Evolutionary conservation across 495 filamentous ascomycete genomes (phyloP), one percentile per base, ranked within the genome.

Genomic region (Tuber umbilicatum): DNA sequence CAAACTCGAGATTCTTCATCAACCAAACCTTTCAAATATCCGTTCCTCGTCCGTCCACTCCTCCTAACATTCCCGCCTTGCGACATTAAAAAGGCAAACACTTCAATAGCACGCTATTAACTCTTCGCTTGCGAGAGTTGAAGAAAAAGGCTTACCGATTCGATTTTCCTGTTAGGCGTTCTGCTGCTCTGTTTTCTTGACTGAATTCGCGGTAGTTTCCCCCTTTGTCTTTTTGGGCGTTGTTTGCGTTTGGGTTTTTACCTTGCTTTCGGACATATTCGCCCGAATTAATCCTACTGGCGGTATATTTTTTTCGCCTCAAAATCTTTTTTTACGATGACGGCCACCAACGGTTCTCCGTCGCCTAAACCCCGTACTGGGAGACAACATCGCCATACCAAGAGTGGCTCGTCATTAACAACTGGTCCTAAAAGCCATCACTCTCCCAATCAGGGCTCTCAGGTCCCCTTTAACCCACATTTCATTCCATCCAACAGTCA

Each of bases 371-470:
- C 78, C 31, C 73, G 78, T 70, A 38, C 70, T 68, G 78, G 78
- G 47, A 73, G 73, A 68, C 71, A 80, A 71, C 79, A 81, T 45
- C 79, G 79, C 2, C 78, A 81, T n/a, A 81, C 79, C 31, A 78
- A 75, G 71, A 81, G 79, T 43, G 60, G 75, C 43, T 81, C 79
- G 31, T 74, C 73, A 27, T 72, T 81, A 23, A 43, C 77, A 31
- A 31, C 72, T 67, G 74, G 50, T 41, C 77, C 77, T 55, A 64
- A 50, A 45, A 79, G 70, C 45, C 31, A 75, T 19, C 75, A 81
- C 64, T 45, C 72, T n/a, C 64, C 45, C 39, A 42, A 71, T 21
- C 74, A 77, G 37, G 71, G 74, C 43, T 69, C 42, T 27, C 69
- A 79, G 37, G 31, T 55, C 19, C 76, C 74, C 42, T 55, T 73